A percentile compares a stretch with the other conserved stretches of the same genome.
Evolutionary conservation across 257 asterid genomes (phyloP).

Genomic region (Solanum tacnaense): DNA sequence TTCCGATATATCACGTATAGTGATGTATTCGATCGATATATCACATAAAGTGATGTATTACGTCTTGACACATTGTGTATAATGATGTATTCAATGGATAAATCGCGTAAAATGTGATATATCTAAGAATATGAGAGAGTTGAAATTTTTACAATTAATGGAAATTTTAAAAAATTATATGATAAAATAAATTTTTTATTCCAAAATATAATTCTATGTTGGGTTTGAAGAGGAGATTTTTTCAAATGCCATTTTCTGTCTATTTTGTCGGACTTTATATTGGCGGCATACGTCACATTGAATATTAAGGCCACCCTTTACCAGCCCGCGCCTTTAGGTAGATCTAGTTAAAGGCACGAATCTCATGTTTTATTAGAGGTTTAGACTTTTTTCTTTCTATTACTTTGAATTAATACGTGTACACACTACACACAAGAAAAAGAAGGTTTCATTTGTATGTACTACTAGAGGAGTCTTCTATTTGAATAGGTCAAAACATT

Average conservation of each 20-base stretch:
- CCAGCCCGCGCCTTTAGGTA: background rate
- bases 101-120: too few relatives aligned
- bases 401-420: background rate
- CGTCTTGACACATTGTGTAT: too few relatives aligned
- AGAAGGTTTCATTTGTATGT: background rate
- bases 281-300: background rate
- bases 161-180: too few relatives aligned
- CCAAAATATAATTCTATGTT: background rate
- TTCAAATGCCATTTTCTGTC: constrained; percentile 15
- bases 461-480: background rate
- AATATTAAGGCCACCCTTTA: background rate
- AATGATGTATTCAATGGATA: too few relatives aligned
- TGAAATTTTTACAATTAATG: too few relatives aligned
- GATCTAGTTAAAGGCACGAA: background rate
- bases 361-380: background rate
- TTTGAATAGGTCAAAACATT: background rate
- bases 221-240: background rate
- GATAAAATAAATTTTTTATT: too few relatives aligned
- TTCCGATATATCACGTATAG: too few relatives aligned
- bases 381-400: background rate
- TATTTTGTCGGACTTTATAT: background rate
- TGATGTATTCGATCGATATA: too few relatives aligned
- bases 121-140: too few relatives aligned
- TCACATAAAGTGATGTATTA: too few relatives aligned
- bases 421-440: background rate